These are phyloP conservation scores for Durotheca rogersii DNA, from an alignment of 495 filamentous ascomycete species.

Conservation along the genomic window DNA sequence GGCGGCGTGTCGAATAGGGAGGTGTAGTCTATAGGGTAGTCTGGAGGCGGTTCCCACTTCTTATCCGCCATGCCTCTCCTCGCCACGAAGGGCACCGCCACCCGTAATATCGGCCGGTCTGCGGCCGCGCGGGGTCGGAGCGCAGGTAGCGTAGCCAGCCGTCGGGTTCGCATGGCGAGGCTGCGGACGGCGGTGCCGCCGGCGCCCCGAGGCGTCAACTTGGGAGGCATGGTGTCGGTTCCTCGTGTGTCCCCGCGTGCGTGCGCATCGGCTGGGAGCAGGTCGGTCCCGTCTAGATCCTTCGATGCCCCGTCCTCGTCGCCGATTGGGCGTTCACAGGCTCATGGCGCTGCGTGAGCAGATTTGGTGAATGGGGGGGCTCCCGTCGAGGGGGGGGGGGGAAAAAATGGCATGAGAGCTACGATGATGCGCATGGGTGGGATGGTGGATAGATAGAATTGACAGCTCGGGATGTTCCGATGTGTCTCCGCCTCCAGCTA, in stretches of 20 bases:
- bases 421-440: too few species aligned
- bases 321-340: constrained; percentile 8
- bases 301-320: constrained; percentile 10
- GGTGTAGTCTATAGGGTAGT: too few species aligned
- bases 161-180: constrained; percentile 46
- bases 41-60: constrained; percentile 11
- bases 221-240: constrained; percentile 50
- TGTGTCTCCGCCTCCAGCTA: too few species aligned
- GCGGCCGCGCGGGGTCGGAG: constrained; percentile 6
- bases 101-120: constrained; percentile 1
- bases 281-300: neutral
- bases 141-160: constrained; percentile 24
- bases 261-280: constrained; percentile 4
- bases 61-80: constrained; percentile 26
- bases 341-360: neutral
- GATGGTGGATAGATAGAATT: too few species aligned
- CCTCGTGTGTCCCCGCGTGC: neutral
- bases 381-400: too few species aligned
- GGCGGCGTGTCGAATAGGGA: too few species aligned
- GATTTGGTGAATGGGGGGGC: too few species aligned
- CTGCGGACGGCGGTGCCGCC: constrained; percentile 44
- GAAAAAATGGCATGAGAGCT: too few species aligned
- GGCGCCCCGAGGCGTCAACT: constrained; percentile 47
- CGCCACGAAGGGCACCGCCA: constrained; percentile 6
- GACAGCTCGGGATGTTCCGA: too few species aligned